phyloP scores from a whole-genome alignment of 208 protist species.

The Crithidia sp. region DNA sequence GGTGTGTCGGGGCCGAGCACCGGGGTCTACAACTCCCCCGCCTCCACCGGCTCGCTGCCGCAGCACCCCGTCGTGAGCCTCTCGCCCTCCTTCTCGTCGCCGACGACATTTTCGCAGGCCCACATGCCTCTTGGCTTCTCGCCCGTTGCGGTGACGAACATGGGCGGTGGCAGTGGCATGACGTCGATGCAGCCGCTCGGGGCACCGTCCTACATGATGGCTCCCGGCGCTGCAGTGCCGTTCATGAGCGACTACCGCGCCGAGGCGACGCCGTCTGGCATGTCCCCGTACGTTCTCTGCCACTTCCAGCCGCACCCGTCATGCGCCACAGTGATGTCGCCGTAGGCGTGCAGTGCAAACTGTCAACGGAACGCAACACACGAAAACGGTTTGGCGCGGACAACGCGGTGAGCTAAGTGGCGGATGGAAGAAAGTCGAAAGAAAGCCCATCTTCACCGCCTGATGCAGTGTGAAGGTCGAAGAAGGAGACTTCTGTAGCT shows the following conservation, averaged over 20 bases:
- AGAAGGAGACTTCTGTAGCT: background rate
- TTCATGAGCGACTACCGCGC: constrained; percentile 22
- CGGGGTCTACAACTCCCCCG: constrained; percentile 25
- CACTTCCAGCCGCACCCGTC: constrained; percentile 31
- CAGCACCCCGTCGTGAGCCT: constrained; percentile 19
- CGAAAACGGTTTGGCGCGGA: background rate
- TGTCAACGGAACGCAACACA: background rate
- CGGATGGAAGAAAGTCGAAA: no score
- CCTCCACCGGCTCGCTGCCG: constrained; percentile 12
- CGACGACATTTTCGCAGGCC: constrained; percentile 24
- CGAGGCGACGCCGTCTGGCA: constrained; percentile 14
- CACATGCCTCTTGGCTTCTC: constrained; percentile 26
- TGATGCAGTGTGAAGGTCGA: background rate
- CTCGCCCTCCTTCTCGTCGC: constrained; percentile 24
- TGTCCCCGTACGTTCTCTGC: constrained; percentile 33
- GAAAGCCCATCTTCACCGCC: no score
- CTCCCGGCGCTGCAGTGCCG: constrained; percentile 2
- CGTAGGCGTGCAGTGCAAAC: constrained; percentile 5
- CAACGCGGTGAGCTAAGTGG: no score
- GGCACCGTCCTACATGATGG: constrained; percentile 28
- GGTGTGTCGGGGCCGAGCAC: constrained; percentile 24
- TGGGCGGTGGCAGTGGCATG: constrained; percentile 2
- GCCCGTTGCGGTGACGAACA: constrained; percentile 6
- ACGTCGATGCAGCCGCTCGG: constrained; percentile 28
- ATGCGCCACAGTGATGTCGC: constrained; percentile 33